These are phyloP conservation scores for Solanum virginianum DNA, from an alignment of 257 asterid species.

Conservation along the genomic window DNA sequence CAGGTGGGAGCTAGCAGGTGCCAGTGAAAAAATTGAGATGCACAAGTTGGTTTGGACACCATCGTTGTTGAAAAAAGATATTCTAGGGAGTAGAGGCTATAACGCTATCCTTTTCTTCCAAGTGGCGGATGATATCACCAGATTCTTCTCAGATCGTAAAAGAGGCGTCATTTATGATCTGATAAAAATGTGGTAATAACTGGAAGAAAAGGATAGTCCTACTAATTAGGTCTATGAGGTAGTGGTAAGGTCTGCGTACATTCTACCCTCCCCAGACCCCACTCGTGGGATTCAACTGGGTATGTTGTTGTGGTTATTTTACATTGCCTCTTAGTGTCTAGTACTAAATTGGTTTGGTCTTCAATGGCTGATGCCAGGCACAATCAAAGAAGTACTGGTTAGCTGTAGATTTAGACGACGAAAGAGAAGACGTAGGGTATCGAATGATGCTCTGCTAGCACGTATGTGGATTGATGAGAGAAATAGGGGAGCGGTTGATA, in stretches of 20 bases:
- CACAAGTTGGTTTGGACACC: background rate
- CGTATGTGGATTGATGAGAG: background rate
- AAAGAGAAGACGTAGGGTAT: background rate
- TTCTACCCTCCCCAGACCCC: too few species aligned
- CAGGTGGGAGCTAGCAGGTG: background rate
- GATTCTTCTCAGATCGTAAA: background rate
- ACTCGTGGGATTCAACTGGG: too few species aligned
- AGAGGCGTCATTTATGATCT: background rate
- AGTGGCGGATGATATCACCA: background rate
- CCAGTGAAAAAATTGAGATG: background rate
- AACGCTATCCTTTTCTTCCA: background rate
- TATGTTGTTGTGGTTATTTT: background rate
- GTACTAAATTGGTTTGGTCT: background rate
- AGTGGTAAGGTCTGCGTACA: too few species aligned
- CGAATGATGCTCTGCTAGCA: background rate
- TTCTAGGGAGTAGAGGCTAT: background rate
- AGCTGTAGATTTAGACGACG: background rate
- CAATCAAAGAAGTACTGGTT: background rate
- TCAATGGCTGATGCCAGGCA: background rate
- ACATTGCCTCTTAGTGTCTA: background rate
- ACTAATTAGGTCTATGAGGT: background rate
- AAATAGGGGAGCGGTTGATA: background rate
- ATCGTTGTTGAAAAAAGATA: background rate
- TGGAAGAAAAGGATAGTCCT: background rate
- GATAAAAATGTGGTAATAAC: background rate